A percentile compares a stretch with the other conserved stretches of the same genome.
Evolutionary conservation across 768 basidiomycete genomes (phyloP).

Genomic region (Lactarius psammicola): DNA sequence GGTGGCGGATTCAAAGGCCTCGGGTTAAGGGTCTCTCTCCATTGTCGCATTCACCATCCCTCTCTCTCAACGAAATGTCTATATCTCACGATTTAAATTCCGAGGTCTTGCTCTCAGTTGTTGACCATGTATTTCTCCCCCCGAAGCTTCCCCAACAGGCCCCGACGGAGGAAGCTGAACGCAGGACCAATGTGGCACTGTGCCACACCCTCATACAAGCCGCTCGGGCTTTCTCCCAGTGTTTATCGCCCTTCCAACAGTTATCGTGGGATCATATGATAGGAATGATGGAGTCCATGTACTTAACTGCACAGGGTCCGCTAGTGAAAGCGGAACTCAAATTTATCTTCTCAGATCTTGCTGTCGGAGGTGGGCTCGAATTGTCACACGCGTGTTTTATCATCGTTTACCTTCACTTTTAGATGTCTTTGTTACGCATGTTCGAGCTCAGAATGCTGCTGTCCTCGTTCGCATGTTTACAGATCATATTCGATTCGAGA

Average conservation of each 20-base stretch:
- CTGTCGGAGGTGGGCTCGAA: neutral
- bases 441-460: slow-evolving; percentile 17
- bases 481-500: slow-evolving; percentile 9
- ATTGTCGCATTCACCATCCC: neutral
- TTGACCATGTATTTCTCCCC: slow-evolving; percentile 18
- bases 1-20: too few species aligned
- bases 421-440: slow-evolving; percentile 13
- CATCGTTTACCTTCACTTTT: too few species aligned
- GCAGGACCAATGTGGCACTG: neutral
- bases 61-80: neutral
- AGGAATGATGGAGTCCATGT: neutral
- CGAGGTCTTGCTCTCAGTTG: neutral
- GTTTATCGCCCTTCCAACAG: neutral
- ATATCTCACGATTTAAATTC: neutral
- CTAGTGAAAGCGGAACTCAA: neutral
- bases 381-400: neutral
- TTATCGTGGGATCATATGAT: neutral
- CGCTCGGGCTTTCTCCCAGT: neutral
- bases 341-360: neutral
- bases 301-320: neutral
- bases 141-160: slow-evolving; percentile 20
- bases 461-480: slow-evolving; percentile 4
- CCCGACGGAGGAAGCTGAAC: neutral
- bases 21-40: neutral
- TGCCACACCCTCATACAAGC: slow-evolving; percentile 14